Evolutionary conservation across 2,329 filamentous ascomycete genomes (phyloP), one percentile per base, ranked within the genome.

Genomic region (Fusarium aywerte): DNA sequence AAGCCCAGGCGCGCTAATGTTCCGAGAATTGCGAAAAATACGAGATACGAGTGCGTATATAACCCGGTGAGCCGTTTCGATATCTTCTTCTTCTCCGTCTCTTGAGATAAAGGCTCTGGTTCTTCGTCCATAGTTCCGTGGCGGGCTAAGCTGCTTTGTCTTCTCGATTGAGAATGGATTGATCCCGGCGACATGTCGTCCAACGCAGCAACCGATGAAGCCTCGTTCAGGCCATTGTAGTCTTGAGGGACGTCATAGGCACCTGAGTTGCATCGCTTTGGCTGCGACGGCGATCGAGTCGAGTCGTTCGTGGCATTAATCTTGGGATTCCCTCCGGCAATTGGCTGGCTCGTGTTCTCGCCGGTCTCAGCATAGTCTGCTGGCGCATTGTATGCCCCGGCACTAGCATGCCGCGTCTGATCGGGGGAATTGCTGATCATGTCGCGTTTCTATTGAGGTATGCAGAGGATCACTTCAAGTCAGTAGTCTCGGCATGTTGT

Each of bases 11-110:
- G 87, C 1, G 93, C 92, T 25, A 97, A 85, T 0, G 93, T 96
- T 33, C 95, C 95, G 36, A 95, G 79, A 18, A 97, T 85, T 18
- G 94, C 89, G 78, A 97, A 97, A 74, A 97, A 84, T 59, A 96
- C 83, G 23, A 97, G 86, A 77, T 97, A 92, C 1, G 92, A 93
- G 62, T 93, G 75, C 3, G 89, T 93, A 78, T 93, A 92, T 62
- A 90, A 69, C 71, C 87, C 80, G 2, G 87, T 90, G 10, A 81
- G 82, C 27, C 82, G 73, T 57, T 77, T 80, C 2, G 88, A 89
- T 23, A 84, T 77, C 3, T 55, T 61, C 18, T 65, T 39, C 27
- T 58, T 47, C 25, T 49, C 25, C 25, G 40, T 63, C 16, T 67
- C 61, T 32, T 57, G 69, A 27, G 61, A 16, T 35, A 54, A 25